Conservation (phyloP, 2,329 filamentous ascomycete genomes). For the Hypomyces rosellus region DNA sequence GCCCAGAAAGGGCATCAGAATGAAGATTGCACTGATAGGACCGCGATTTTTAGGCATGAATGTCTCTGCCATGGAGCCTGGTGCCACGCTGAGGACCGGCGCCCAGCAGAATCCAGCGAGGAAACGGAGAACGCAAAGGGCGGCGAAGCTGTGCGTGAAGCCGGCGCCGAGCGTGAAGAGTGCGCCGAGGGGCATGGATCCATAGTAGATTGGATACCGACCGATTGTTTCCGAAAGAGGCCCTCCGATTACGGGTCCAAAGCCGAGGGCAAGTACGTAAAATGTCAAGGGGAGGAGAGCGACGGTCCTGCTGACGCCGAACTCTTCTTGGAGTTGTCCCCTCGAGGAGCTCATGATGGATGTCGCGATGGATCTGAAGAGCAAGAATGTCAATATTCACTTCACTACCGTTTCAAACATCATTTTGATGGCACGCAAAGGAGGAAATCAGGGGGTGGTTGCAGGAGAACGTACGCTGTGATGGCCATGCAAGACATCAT, state of each 20-base stretch:
- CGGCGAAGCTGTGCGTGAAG: slow-evolving; percentile 42
- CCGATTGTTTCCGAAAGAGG: slow-evolving; percentile 55
- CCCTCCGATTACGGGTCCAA: slow-evolving; percentile 54
- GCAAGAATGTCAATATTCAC: background rate
- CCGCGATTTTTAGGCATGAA: slow-evolving; percentile 38
- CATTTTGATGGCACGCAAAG: background rate
- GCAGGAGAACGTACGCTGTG: slow-evolving; percentile 28
- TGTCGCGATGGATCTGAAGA: slow-evolving; percentile 43
- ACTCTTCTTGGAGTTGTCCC: slow-evolving; percentile 42
- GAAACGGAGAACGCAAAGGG: slow-evolving; percentile 49
- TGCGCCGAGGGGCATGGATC: slow-evolving; percentile 39
- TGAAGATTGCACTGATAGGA: slow-evolving; percentile 37
- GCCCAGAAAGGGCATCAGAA: slow-evolving; percentile 47
- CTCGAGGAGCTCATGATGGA: slow-evolving; percentile 48
- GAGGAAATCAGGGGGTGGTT: no score
- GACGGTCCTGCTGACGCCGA: slow-evolving; percentile 47
- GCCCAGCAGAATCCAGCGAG: slow-evolving; percentile 47
- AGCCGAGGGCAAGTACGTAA: slow-evolving; percentile 53
- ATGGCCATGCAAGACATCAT: slow-evolving; percentile 35
- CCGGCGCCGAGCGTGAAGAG: slow-evolving; percentile 53
- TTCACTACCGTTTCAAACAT: background rate
- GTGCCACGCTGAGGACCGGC: slow-evolving; percentile 42
- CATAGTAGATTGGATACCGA: slow-evolving; percentile 45
- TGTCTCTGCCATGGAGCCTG: slow-evolving; percentile 45
- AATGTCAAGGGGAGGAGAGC: slow-evolving; percentile 54